Evolutionary conservation across 1,139 yeast genomes (phyloP).

Genomic region (Lodderomyces oxycetoniae): DNA sequence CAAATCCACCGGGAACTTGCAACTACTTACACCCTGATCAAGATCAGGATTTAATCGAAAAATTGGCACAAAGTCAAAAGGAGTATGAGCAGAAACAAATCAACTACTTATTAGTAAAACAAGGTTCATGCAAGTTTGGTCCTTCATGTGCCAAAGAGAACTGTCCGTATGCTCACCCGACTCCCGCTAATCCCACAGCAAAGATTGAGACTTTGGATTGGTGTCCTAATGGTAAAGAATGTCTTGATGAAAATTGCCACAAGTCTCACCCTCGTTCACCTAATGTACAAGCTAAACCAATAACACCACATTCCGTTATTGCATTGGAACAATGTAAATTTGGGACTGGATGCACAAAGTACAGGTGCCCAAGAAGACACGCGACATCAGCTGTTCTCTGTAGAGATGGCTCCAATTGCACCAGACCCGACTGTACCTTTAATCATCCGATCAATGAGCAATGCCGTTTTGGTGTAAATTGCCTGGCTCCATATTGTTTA

Average conservation of each 20-base stretch:
- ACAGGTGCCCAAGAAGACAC: constrained; percentile 77
- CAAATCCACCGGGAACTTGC: constrained; percentile 78
- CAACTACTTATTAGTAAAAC: constrained; percentile 16
- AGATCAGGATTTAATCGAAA: constrained; percentile 67
- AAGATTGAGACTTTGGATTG: constrained; percentile 65
- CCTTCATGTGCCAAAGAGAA: constrained; percentile 65
- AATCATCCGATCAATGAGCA: constrained; percentile 75
- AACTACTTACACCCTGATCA: constrained; percentile 79
- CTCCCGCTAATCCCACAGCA: constrained; percentile 75
- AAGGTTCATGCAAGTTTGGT: constrained; percentile 66
- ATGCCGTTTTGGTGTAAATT: constrained; percentile 74
- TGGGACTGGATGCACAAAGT: constrained; percentile 70
- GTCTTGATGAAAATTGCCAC: constrained; percentile 56
- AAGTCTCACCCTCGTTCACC: constrained; percentile 79
- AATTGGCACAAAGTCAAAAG: constrained; percentile 54
- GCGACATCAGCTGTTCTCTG: constrained; percentile 70
- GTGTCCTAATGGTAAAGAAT: constrained; percentile 69
- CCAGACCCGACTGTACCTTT: constrained; percentile 74
- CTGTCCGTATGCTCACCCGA: constrained; percentile 90
- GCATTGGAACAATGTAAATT: constrained; percentile 79
- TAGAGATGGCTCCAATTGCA: constrained; percentile 75
- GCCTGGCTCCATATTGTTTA: constrained; percentile 66
- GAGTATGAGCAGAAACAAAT: constrained; percentile 44
- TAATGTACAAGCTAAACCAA: constrained; percentile 22
- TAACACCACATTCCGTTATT: constrained; percentile 37